A percentile compares a stretch with the other conserved stretches of the same genome.
Conservation (phyloP, 2,329 filamentous ascomycete genomes). For the Xylariaceae sp. region DNA sequence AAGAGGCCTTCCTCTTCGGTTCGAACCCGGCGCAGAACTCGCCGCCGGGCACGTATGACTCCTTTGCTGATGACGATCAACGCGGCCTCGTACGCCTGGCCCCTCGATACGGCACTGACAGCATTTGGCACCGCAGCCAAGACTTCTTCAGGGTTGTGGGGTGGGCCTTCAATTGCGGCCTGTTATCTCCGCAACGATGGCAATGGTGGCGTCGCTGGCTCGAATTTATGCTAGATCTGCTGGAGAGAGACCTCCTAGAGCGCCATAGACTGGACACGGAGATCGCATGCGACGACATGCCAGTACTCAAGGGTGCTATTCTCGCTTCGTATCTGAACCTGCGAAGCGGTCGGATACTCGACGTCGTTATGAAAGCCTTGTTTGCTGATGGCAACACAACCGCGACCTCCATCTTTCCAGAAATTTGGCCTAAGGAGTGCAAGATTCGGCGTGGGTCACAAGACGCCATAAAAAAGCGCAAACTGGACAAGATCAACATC, state of each 20-base stretch:
- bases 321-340: constrained; percentile 56
- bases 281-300: constrained; percentile 29
- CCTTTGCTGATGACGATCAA: constrained; percentile 48
- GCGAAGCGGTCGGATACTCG: constrained; percentile 42
- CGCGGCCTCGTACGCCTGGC: constrained; percentile 51
- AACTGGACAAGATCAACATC: constrained; percentile 49
- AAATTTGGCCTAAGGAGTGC: constrained; percentile 66
- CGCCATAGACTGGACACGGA: constrained; percentile 48
- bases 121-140: constrained; percentile 69
- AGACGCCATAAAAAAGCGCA: constrained; percentile 46
- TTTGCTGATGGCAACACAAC: constrained; percentile 61
- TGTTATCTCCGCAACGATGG: constrained; percentile 70
- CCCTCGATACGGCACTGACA: constrained; percentile 58
- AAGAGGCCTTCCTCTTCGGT: constrained; percentile 67
- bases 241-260: constrained; percentile 67
- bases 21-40: constrained; percentile 37
- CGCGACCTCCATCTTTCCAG: constrained; percentile 52
- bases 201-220: constrained; percentile 77
- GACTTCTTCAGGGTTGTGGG: constrained; percentile 88
- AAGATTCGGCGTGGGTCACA: constrained; percentile 37
- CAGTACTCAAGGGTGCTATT: constrained; percentile 50
- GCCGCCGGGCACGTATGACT: constrained; percentile 45
- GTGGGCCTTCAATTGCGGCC: constrained; percentile 90
- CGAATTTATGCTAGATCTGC: constrained; percentile 69
- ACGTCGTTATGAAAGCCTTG: constrained; percentile 54